Conservation (phyloP, 73 alveolate genomes). For the Tetrahymena malaccensis region DNA sequence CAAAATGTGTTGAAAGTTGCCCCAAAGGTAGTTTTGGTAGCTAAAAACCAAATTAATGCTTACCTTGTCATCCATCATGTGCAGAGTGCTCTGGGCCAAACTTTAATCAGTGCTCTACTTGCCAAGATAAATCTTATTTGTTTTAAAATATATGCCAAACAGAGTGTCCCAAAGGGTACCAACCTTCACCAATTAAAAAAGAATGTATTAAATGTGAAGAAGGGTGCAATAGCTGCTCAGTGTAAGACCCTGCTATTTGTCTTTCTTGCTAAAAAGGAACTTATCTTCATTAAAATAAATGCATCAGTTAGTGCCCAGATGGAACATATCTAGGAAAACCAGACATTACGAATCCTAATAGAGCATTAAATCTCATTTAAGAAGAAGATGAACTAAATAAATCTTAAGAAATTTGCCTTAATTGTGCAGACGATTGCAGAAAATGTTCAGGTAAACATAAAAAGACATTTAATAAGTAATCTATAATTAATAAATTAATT, state of each 20-base stretch:
- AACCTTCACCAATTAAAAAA: background rate
- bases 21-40: background rate
- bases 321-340: background rate
- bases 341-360: background rate
- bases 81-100: background rate
- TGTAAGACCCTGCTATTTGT: background rate
- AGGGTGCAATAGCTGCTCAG: background rate
- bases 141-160: background rate
- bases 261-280: background rate
- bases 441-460: background rate
- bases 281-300: background rate
- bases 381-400: background rate
- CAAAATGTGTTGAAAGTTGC: background rate
- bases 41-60: background rate
- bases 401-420: background rate
- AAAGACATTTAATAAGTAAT: background rate
- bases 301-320: background rate
- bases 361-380: background rate
- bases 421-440: background rate
- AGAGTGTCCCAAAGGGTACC: background rate
- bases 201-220: background rate
- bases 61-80: background rate
- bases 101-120: background rate
- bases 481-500: background rate
- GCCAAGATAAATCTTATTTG: background rate